These are phyloP conservation scores for Smittium mucronatum DNA, from an alignment of 371 early-diverging fungal genomes.

Conservation along the genomic window DNA sequence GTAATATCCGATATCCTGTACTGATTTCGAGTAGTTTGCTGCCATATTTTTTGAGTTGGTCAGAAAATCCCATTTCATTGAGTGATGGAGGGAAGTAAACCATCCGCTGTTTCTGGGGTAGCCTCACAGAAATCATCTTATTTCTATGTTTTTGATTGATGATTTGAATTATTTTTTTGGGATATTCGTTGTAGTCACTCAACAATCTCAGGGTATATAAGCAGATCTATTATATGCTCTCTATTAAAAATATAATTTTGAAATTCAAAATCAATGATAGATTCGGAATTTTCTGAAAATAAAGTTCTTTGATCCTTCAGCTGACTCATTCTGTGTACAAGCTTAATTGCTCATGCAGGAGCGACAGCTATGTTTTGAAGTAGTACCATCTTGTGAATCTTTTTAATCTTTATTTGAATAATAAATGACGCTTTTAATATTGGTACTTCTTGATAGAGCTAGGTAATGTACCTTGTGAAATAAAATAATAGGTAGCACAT, in stretches of 20 bases:
- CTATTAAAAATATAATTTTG: background rate
- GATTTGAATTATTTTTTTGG: background rate
- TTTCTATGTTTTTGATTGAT: background rate
- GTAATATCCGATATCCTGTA: conserved; percentile 3
- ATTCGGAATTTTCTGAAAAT: background rate
- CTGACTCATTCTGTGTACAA: background rate
- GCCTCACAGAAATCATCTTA: background rate
- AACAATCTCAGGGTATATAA: background rate
- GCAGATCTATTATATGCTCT: background rate
- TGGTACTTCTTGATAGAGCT: background rate
- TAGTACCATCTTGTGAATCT: background rate
- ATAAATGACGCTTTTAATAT: too few relatives aligned
- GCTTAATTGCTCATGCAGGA: background rate
- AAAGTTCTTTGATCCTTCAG: background rate
- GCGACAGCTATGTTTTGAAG: background rate
- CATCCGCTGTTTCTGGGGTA: conserved; percentile 1
- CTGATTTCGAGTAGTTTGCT: background rate
- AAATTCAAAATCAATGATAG: background rate
- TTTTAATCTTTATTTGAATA: background rate
- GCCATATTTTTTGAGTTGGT: background rate
- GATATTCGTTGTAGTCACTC: background rate
- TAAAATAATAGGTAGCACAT: background rate
- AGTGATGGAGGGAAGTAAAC: background rate
- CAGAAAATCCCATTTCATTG: background rate
- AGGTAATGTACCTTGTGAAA: background rate